These are phyloP conservation scores for Allium cepa DNA, from an alignment of 106 monocot genomes.

Conservation along the genomic window DNA sequence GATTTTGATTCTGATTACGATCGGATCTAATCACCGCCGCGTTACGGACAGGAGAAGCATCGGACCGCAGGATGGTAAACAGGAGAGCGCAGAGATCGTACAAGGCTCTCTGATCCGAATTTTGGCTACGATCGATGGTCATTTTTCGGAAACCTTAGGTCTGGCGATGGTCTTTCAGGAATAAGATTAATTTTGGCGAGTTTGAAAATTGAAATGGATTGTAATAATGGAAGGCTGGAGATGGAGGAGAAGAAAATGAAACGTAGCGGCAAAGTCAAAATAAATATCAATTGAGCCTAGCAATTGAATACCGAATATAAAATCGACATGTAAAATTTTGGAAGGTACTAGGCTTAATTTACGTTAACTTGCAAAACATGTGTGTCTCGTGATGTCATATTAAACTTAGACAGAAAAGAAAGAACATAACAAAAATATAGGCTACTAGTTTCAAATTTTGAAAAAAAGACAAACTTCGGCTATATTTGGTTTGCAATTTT, in stretches of 20 bases:
- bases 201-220: not conserved
- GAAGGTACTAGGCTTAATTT: too few species aligned
- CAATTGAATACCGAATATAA: too few species aligned
- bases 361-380: too few species aligned
- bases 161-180: not conserved
- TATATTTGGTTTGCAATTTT: too few species aligned
- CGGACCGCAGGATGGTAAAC: constrained; percentile 12
- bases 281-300: too few species aligned
- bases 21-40: not conserved
- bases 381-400: too few species aligned
- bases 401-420: too few species aligned
- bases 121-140: not conserved
- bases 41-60: not conserved
- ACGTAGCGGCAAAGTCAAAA: not conserved
- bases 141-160: not conserved
- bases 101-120: constrained; percentile 6
- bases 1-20: not conserved
- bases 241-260: not conserved
- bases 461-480: too few species aligned
- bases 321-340: too few species aligned
- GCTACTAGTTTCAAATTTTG: too few species aligned
- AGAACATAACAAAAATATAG: too few species aligned
- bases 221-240: not conserved
- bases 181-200: not conserved
- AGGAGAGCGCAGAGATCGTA: constrained; percentile 14